Evolutionary conservation across 106 monocot genomes (phyloP).

Genomic region (Dendrobium officinale): DNA sequence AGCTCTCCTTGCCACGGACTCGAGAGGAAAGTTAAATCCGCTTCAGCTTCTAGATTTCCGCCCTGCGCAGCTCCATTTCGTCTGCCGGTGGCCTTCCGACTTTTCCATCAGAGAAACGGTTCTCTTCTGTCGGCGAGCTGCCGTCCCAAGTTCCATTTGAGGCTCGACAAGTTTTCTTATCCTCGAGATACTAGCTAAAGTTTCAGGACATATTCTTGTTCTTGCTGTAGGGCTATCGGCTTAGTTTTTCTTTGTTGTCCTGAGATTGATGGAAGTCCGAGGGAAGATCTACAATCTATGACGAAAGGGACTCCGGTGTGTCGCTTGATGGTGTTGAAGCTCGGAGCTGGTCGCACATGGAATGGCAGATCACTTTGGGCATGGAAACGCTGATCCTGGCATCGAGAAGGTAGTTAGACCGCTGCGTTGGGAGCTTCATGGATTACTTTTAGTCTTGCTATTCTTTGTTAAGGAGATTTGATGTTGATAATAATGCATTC

Average conservation of each 20-base stretch:
- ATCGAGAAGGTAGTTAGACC: slow-evolving; percentile 44
- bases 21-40: neutral
- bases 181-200: neutral
- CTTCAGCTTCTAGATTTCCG: too few species aligned
- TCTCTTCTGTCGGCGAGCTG: neutral
- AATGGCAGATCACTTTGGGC: slow-evolving; percentile 75
- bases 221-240: slow-evolving; percentile 13
- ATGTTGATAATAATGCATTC: too few species aligned
- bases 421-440: neutral
- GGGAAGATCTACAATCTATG: slow-evolving; percentile 51
- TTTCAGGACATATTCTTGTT: neutral
- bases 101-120: neutral
- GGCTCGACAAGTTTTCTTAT: neutral
- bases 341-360: slow-evolving; percentile 49
- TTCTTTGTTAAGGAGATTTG: too few species aligned
- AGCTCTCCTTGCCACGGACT: neutral
- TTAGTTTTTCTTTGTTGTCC: neutral
- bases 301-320: slow-evolving; percentile 31
- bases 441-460: too few species aligned
- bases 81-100: neutral
- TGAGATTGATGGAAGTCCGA: slow-evolving; percentile 42
- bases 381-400: slow-evolving; percentile 32
- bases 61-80: neutral
- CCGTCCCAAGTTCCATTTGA: neutral
- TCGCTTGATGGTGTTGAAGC: slow-evolving; percentile 36